These are phyloP conservation scores for Ceratocystis huliohia DNA, from an alignment of 2,329 filamentous ascomycete species.

Conservation along the genomic window DNA sequence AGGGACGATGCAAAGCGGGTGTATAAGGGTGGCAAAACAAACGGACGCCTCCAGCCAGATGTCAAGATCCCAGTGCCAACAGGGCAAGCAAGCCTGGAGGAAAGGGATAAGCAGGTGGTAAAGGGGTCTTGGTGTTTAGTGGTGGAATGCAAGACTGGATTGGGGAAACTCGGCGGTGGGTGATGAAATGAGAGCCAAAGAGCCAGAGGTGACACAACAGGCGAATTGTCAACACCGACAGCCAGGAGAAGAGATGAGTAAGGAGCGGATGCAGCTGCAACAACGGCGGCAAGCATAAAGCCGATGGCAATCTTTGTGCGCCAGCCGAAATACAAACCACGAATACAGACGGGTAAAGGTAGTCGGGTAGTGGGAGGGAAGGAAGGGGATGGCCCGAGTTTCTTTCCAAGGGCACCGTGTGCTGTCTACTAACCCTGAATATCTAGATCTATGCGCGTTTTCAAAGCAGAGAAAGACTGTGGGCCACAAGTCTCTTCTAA, in stretches of 20 bases:
- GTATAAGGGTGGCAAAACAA: background rate
- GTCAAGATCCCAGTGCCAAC: constrained; percentile 4
- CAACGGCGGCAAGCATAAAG: background rate
- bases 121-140: background rate
- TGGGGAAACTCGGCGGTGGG: background rate
- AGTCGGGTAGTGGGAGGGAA: background rate
- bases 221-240: background rate
- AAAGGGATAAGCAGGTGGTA: background rate
- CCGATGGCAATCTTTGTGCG: background rate
- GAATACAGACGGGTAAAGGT: background rate
- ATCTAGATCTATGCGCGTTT: constrained; percentile 2
- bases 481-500: constrained; percentile 2
- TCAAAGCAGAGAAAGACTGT: background rate
- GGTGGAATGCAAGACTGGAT: background rate
- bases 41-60: background rate
- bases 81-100: background rate
- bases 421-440: constrained; percentile 1
- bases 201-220: background rate
- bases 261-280: background rate
- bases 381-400: background rate
- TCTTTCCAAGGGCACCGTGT: background rate
- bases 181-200: background rate
- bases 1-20: background rate
- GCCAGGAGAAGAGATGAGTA: background rate
- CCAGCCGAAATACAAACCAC: background rate